These are phyloP conservation scores for Scedosporium minutisporum DNA, from an alignment of 2,329 filamentous ascomycete species.

Conservation along the genomic window DNA sequence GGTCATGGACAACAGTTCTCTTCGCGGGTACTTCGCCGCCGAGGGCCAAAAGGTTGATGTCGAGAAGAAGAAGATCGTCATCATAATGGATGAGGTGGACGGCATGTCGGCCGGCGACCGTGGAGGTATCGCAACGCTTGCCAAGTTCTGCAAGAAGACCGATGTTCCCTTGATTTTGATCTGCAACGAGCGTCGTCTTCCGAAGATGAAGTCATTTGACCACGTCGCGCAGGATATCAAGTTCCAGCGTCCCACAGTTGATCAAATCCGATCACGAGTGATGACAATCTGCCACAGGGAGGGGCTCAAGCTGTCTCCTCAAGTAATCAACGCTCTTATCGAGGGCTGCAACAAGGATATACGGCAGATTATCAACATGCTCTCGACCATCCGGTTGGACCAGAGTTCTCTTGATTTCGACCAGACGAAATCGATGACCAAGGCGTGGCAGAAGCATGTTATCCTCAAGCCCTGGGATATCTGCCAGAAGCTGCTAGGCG, in stretches of 20 bases:
- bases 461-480: constrained; percentile 98
- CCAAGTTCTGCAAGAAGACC: constrained; percentile 91
- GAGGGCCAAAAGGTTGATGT: constrained; percentile 72
- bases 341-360: constrained; percentile 95
- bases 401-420: constrained; percentile 71
- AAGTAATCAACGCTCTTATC: constrained; percentile 85
- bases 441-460: constrained; percentile 96
- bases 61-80: constrained; percentile 81
- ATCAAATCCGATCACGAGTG: constrained; percentile 83
- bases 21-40: constrained; percentile 81
- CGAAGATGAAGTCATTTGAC: constrained; percentile 98
- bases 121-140: constrained; percentile 87
- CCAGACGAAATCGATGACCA: constrained; percentile 86
- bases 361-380: constrained; percentile 97
- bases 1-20: constrained; percentile 84
- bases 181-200: constrained; percentile 86
- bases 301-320: constrained; percentile 71
- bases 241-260: constrained; percentile 81
- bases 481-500: constrained; percentile 79
- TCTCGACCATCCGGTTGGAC: constrained; percentile 87
- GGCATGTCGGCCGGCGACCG: constrained; percentile 97
- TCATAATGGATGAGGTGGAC: constrained; percentile 99
- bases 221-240: constrained; percentile 72
- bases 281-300: constrained; percentile 94
- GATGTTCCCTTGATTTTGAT: constrained; percentile 93